Evolutionary conservation across 345 rosid genomes (phyloP).

Genomic region (Trapa incisa): DNA sequence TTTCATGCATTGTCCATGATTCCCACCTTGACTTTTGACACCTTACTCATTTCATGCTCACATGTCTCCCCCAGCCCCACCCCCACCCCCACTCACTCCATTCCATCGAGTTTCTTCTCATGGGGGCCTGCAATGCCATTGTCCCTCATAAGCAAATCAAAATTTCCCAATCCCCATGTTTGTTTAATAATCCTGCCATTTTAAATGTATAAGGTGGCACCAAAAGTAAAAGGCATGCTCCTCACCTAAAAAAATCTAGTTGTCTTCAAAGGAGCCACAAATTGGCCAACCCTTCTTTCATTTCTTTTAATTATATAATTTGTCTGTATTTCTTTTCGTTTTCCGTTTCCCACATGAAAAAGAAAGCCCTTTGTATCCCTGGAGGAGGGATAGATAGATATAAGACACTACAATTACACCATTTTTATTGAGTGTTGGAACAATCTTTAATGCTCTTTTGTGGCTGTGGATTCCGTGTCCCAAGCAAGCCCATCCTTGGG

Average conservation of each 20-base stretch:
- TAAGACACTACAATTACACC: not conserved
- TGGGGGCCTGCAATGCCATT: not conserved
- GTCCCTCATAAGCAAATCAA: not conserved
- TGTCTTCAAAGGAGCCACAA: not conserved
- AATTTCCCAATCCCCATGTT: not conserved
- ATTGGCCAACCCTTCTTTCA: not conserved
- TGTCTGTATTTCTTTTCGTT: not conserved
- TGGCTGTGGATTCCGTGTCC: too few species aligned
- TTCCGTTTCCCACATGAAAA: not conserved
- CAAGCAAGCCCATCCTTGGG: too few species aligned
- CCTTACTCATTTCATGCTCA: not conserved
- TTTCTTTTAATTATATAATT: not conserved
- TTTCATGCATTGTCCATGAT: too few species aligned
- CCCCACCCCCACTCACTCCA: not conserved
- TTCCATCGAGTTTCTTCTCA: not conserved
- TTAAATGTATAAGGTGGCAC: too few species aligned
- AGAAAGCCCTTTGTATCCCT: not conserved
- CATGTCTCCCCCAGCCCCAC: not conserved
- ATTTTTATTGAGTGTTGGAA: not conserved
- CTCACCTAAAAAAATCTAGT: too few species aligned
- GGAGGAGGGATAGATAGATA: not conserved
- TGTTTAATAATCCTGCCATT: too few species aligned
- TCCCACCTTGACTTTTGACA: not conserved
- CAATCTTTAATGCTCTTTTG: not conserved
- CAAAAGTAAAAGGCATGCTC: too few species aligned